These are phyloP conservation scores for Suzukiozyma palmioleophila DNA, from an alignment of 1,139 yeast genomes.

Conservation along the genomic window DNA sequence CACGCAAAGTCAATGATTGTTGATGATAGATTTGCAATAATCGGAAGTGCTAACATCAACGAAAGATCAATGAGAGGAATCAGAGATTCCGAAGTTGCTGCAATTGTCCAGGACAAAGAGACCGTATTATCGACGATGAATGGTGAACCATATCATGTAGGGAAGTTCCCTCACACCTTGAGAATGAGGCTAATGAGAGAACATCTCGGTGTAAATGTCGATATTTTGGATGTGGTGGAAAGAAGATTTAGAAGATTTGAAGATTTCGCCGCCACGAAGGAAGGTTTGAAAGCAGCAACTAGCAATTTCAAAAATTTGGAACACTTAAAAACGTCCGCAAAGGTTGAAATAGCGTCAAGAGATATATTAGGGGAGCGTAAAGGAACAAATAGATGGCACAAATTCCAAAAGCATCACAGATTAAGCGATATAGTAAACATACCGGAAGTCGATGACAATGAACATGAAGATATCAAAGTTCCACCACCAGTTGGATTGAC, in stretches of 20 bases:
- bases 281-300: conserved; percentile 44
- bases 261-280: conserved; percentile 43
- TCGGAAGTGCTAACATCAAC: conserved; percentile 94
- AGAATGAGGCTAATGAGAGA: conserved; percentile 94
- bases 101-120: conserved; percentile 78
- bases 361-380: conserved; percentile 49
- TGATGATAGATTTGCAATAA: conserved; percentile 90
- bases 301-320: conserved; percentile 31
- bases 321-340: conserved; percentile 47
- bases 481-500: conserved; percentile 44
- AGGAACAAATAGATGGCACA: conserved; percentile 50
- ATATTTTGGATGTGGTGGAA: conserved; percentile 79
- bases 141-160: conserved; percentile 76
- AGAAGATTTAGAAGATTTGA: conserved; percentile 63
- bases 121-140: conserved; percentile 73
- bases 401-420: conserved; percentile 21
- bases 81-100: conserved; percentile 93
- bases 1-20: conserved; percentile 91
- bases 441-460: conserved; percentile 26
- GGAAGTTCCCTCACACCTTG: conserved; percentile 83
- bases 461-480: conserved; percentile 25
- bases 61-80: conserved; percentile 93
- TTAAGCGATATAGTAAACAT: conserved; percentile 15
- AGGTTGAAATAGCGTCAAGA: conserved; percentile 71
- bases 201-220: conserved; percentile 91